Evolutionary conservation across 768 basidiomycete genomes (phyloP).

Genomic region (Scleroderma citrinum): DNA sequence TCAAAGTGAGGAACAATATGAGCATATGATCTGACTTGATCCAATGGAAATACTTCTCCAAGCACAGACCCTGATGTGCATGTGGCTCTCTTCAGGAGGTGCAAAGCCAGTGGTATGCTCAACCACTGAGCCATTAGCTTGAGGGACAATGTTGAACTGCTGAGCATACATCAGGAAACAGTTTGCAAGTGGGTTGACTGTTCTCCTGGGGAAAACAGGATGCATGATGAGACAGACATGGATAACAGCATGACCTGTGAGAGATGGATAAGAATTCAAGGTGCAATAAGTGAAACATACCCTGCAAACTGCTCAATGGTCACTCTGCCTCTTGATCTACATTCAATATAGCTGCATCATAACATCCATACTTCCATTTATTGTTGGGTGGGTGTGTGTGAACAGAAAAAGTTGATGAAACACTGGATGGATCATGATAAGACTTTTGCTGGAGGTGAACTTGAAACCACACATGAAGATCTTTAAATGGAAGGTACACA

Average conservation of each 20-base stretch:
- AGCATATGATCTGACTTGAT: conserved; percentile 5
- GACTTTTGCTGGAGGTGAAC: conserved; percentile 19
- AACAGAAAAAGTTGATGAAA: conserved; percentile 8
- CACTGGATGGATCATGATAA: conserved; percentile 6
- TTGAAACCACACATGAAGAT: conserved; percentile 25
- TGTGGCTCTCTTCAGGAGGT: conserved; percentile 3
- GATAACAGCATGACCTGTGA: conserved; percentile 10
- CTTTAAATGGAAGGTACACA: conserved; percentile 17
- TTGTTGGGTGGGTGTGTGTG: conserved; percentile 13
- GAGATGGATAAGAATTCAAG: not conserved
- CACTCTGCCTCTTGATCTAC: conserved; percentile 10
- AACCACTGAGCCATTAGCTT: conserved; percentile 1
- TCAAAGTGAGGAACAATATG: conserved; percentile 8
- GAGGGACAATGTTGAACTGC: conserved; percentile 22
- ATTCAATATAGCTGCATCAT: conserved; percentile 18
- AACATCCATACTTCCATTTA: conserved; percentile 16
- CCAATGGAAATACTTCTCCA: conserved; percentile 5
- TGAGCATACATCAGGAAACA: conserved; percentile 21
- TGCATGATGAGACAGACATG: conserved; percentile 13
- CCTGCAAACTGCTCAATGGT: conserved; percentile 10
- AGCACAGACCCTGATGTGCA: not conserved
- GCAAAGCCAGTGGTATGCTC: not conserved
- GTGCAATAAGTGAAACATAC: conserved; percentile 1
- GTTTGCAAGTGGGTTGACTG: not conserved
- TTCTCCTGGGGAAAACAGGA: not conserved